Evolutionary conservation across 768 basidiomycete species (phyloP).

Genomic region (Tricholoma flavovirens): DNA sequence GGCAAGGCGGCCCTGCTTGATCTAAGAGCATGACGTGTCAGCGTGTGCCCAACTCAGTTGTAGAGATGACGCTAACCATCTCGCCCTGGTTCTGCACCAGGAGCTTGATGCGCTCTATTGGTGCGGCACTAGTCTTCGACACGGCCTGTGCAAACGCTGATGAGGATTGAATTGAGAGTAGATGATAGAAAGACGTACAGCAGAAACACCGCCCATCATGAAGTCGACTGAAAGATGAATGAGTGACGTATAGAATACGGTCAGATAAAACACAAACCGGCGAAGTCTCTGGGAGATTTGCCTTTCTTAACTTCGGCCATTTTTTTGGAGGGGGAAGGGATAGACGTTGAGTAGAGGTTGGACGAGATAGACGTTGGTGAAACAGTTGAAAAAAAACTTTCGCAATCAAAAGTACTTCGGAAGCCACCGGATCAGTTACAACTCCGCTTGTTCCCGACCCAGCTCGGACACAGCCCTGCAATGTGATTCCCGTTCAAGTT

Average conservation of each 20-base stretch:
- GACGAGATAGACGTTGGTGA: slow-evolving; percentile 36
- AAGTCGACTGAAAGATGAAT: slow-evolving; percentile 66
- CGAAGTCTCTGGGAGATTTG: slow-evolving; percentile 91
- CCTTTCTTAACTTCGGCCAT: slow-evolving; percentile 82
- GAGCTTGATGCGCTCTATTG: slow-evolving; percentile 99
- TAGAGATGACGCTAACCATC: slow-evolving; percentile 59
- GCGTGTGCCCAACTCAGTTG: neutral
- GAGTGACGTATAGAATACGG: slow-evolving; percentile 10
- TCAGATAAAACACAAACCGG: slow-evolving; percentile 42
- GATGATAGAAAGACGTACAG: slow-evolving; percentile 44
- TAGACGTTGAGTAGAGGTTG: slow-evolving; percentile 51
- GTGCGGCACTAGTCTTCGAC: slow-evolving; percentile 97
- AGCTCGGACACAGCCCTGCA: neutral
- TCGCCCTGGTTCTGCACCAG: slow-evolving; percentile 99
- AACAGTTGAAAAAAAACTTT: slow-evolving; percentile 43
- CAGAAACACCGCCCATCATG: slow-evolving; percentile 95
- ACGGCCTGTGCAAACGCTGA: slow-evolving; percentile 59
- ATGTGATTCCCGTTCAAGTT: too few species aligned
- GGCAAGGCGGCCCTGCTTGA: slow-evolving; percentile 98
- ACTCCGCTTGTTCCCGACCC: slow-evolving; percentile 30
- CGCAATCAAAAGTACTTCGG: slow-evolving; percentile 41
- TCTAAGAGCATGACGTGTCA: slow-evolving; percentile 51
- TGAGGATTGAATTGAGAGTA: slow-evolving; percentile 13
- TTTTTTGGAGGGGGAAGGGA: slow-evolving; percentile 42
- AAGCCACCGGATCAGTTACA: slow-evolving; percentile 40